Evolutionary conservation across 305 asterid species (phyloP).

Genomic region (Solanum chacoense): DNA sequence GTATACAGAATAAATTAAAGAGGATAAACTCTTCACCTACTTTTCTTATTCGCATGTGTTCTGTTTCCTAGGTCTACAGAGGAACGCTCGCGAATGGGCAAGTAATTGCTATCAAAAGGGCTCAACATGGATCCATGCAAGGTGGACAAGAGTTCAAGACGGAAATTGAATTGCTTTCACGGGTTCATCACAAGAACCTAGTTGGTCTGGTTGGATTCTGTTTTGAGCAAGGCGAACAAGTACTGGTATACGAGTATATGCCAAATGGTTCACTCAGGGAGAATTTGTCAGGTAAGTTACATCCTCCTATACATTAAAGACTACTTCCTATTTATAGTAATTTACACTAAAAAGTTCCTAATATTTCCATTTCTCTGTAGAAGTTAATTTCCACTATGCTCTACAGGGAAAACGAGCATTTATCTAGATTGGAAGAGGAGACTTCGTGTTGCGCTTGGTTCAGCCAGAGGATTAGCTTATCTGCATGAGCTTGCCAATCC

Average conservation of each 20-base stretch:
- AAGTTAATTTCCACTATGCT: neutral
- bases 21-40: neutral
- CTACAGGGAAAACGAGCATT: slow-evolving; percentile 60
- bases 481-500: slow-evolving; percentile 88
- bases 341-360: neutral
- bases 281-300: slow-evolving; percentile 50
- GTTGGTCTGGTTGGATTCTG: slow-evolving; percentile 89
- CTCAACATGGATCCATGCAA: slow-evolving; percentile 77
- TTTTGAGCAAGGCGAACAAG: slow-evolving; percentile 89
- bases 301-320: neutral
- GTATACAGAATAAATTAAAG: neutral
- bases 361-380: neutral
- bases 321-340: neutral
- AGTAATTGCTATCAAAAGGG: slow-evolving; percentile 70
- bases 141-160: slow-evolving; percentile 93
- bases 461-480: slow-evolving; percentile 95
- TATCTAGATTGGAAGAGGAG: slow-evolving; percentile 87
- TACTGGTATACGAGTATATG: slow-evolving; percentile 88
- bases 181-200: slow-evolving; percentile 95
- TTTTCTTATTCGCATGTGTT: neutral
- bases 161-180: slow-evolving; percentile 87
- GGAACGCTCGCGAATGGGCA: slow-evolving; percentile 66
- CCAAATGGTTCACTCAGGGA: slow-evolving; percentile 72
- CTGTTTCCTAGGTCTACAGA: slow-evolving; percentile 53
- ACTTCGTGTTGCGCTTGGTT: slow-evolving; percentile 63